Base-by-base conservation (phyloP, 306 rosid genomes). In the Datisca glomerata region DNA sequence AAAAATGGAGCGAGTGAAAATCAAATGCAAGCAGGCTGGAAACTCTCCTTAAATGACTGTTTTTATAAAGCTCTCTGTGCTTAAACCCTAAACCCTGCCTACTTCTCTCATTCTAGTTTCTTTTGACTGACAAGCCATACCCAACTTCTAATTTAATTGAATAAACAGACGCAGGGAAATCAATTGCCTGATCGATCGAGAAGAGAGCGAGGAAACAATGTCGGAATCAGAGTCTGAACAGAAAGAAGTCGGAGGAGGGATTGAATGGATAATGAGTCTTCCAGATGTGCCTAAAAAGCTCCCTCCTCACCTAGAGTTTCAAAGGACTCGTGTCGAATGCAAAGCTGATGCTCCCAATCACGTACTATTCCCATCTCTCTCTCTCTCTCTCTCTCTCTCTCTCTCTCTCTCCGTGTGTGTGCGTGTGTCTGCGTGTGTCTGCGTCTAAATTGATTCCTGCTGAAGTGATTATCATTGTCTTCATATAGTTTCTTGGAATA, bases 241-340 rank as follows among this genome's bases (percentile, higher is more conserved):
- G 29, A 41, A 24, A 12, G 39, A 10, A 24, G 28, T 9, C 5
- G 44, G 10, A 49, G 46, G 35, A 45, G 54, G 58, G 2, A 47
- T 33, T 18, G 64, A 36, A 49, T 51, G 36, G 65, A 53, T 71
- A 14, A 50, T 60, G 61, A 47, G 61, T 39, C 78, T 71, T 27
- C 39, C 78, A 3, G 78, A 65, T 24, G 66, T 71, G 11, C 78
- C 78, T 8, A 60, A 47, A 48, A 52, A 61, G 20, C 65, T 71
- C 11, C 72, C 78, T 8, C 47, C 69, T 0, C 65, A 65, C 24
- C 18, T 71, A 9, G 69, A 65, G 7, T 56, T 65, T 13, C 72
- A 65, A 57, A 56, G 72, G 47, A 65, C 78, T 6, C 78, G 72
- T n/a, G 72, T 65, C 38, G 63, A 71, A 5, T 71, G 72, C 62